Evolutionary conservation across 129 eudicot species (phyloP), one percentile per base, ranked within the genome.

Genomic region (Centrapalus pauciflorus): DNA sequence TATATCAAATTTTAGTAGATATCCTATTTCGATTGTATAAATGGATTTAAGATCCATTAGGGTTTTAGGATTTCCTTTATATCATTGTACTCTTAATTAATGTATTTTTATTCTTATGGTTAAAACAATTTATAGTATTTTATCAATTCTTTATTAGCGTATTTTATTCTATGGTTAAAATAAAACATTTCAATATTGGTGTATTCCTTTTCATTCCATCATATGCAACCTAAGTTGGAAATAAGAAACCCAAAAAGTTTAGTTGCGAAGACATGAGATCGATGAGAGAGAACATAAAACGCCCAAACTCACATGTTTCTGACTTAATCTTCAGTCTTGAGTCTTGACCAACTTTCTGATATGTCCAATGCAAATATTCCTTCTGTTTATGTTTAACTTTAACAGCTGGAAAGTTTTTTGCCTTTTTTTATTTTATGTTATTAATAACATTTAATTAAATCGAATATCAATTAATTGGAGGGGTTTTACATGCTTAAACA

Each of bases 281-380:
- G 24, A 62, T 17, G n/a, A 12, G 30, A 5, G 5, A 13, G 24
- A 25, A 20, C n/a, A 35, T 62, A 24, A 24, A 14, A 1, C 13
- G 2, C 4, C 32, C 55, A 45, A 55, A 74, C 10, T 57, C 75
- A 70, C 67, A 30, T 75, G 79, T 33, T 45, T 43, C 74, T 46
- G 55, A 74, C 73, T 38, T 41, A 16, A 55, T 65, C 24, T n/a
- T n/a, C n/a, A n/a, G n/a, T n/a, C n/a, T n/a, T n/a, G n/a, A n/a
- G n/a, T n/a, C n/a, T 63, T 56, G 66, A 66, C 43, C 49, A 16
- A 14, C 14, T 3, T 41, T 48, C 68, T 56, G 41, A 54, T 32
- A 55, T 25, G 66, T 45, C 74, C 68, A 19, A 74, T 32, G 79
- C 79, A 66, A 23, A 74, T 74, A 66, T 74, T 74, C 79, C 67